Evolutionary conservation across 768 basidiomycete genomes (phyloP), one percentile per base, ranked within the genome.

Genomic region (Tubosaeta sp.): DNA sequence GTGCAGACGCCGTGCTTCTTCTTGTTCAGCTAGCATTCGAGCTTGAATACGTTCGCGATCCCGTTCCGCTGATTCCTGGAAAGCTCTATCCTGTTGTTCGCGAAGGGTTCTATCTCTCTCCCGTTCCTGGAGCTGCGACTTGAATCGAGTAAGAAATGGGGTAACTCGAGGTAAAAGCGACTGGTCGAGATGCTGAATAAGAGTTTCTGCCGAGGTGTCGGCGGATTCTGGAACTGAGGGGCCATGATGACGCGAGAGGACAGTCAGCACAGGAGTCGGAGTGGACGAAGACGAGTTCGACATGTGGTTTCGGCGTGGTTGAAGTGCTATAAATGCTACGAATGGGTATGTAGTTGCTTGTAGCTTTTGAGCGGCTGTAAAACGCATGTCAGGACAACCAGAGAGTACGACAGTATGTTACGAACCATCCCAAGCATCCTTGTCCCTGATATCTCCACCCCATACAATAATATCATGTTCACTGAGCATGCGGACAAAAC

Each of bases 261-360:
- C 81, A 14, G 90, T 90, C 12, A 97, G 74, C 3, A 76, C 69
- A 0, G 87, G 79, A 0, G 71, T 55, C 6, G 74, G 56, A 3
- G 63, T 62, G 5, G 72, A 59, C 6, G 73, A 61, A 0, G 74
- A 68, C 21, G 70, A 66, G 18, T 30, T 49, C 5, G 73, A 59
- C 4, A 60, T 57, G 36, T 62, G 65, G 19, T 68, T 74, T 27
- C 81, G 80, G 16, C 79, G 79, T 0, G 90, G 85, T 63, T 97
- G 90, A 43, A 96, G 80, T 1, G 94, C 86, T 43, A 96, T 67
- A 68, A 97, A 99, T 1, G 90, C 90, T 43, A 99, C 76, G 54
- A 94, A 94, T 0, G 95, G 96, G 61, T 88, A 96, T 0, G 94
- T 92, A 1, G 94, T 93, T 3, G 86, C 86, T 62, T 90, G 84